A percentile compares a stretch with the other conserved stretches of the same genome.
These are phyloP conservation scores for Colletotrichum camelliae DNA, from an alignment of 2,329 filamentous ascomycete species.

Conservation along the genomic window DNA sequence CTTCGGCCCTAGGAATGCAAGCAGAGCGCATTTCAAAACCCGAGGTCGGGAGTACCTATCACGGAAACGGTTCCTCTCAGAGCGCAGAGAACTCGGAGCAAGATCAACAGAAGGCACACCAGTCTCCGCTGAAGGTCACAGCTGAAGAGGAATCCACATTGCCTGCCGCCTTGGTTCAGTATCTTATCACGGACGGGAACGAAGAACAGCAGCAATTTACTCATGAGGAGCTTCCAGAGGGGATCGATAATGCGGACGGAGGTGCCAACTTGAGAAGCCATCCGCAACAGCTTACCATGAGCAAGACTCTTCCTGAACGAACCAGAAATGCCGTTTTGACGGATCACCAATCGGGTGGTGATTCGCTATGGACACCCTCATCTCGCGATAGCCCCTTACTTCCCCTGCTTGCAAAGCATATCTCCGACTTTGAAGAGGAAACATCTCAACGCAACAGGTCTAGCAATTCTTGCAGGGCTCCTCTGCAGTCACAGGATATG, in stretches of 20 bases:
- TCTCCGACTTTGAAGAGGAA: neutral
- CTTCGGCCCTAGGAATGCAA: neutral
- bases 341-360: neutral
- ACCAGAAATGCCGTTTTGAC: neutral
- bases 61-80: neutral
- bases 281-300: neutral
- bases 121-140: neutral
- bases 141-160: neutral
- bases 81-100: rapidly evolving
- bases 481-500: neutral
- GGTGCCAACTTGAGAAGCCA: neutral
- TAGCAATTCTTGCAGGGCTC: neutral
- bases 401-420: neutral
- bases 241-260: neutral
- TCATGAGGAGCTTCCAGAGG: neutral
- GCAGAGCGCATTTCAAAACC: neutral
- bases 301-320: neutral
- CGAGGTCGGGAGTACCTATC: neutral
- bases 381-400: neutral
- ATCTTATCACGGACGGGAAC: neutral
- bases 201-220: neutral
- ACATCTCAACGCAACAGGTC: neutral
- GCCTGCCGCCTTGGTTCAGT: neutral
- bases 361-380: neutral
- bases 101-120: neutral